Evolutionary conservation across 805 yeast species (phyloP).

Genomic region (Nakazawaea laoshanensis): DNA sequence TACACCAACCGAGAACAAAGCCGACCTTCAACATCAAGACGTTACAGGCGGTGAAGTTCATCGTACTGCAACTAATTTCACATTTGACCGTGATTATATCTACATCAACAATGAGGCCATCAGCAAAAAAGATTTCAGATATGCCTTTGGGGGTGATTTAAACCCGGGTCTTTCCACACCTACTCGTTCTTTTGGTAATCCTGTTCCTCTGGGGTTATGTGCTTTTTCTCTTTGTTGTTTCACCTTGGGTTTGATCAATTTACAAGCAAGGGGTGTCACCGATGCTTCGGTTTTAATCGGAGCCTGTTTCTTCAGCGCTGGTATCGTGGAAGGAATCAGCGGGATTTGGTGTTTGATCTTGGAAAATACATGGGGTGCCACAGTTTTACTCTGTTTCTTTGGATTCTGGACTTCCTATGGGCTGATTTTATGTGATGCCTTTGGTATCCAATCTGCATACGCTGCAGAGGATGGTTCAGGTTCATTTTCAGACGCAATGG

Average conservation of each 20-base stretch:
- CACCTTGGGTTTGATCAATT: slow-evolving; percentile 35
- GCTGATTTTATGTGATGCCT: slow-evolving; percentile 33
- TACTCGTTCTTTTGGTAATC: slow-evolving; percentile 27
- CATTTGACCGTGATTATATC: slow-evolving; percentile 32
- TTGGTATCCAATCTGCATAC: slow-evolving; percentile 33
- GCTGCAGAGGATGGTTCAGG: slow-evolving; percentile 20
- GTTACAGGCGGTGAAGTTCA: background rate
- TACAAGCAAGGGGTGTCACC: slow-evolving; percentile 37
- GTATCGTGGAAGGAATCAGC: slow-evolving; percentile 38
- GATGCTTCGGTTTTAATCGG: slow-evolving; percentile 35
- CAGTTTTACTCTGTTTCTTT: slow-evolving; percentile 44
- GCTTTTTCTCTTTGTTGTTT: slow-evolving; percentile 40
- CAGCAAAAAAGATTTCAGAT: slow-evolving; percentile 45
- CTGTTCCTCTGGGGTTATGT: slow-evolving; percentile 46
- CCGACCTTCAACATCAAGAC: background rate
- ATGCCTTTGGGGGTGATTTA: slow-evolving; percentile 56
- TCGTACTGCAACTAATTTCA: slow-evolving; percentile 25
- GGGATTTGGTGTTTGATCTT: slow-evolving; percentile 42
- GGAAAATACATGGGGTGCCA: slow-evolving; percentile 50
- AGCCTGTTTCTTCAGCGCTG: slow-evolving; percentile 40
- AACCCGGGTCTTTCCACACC: slow-evolving; percentile 30
- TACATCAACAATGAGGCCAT: slow-evolving; percentile 33
- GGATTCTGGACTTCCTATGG: slow-evolving; percentile 48
- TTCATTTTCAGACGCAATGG: slow-evolving; percentile 31
- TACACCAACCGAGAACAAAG: background rate